Base-by-base conservation (phyloP, 2,329 filamentous ascomycete genomes). In the Pseudogymnoascus sp. region DNA sequence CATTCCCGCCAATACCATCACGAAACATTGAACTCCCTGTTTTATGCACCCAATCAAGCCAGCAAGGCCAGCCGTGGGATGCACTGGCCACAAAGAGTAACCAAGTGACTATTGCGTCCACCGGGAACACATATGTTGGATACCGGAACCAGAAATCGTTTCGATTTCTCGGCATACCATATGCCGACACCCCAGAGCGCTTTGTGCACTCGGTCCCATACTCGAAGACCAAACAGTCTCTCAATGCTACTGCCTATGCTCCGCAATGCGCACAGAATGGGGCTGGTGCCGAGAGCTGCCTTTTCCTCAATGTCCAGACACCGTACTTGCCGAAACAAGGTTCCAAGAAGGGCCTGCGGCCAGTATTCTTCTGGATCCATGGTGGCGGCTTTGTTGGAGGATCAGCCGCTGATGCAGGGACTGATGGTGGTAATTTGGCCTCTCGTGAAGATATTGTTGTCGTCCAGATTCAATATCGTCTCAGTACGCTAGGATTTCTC, bases 101-200 rank as follows among this genome's bases (percentile, higher is more conserved):
- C 43, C 66, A 75, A 41, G 62, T 81, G 15, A 69, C 71, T 8
- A 66, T 81, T 8, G 60, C 71, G 1, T 73, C 77, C 1, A 69
- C 66, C n/a, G 73, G 74, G 3, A 80, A 80, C 61, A 77, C 67
- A 0, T 81, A 75, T 59, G 66, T 77, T 15, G 80, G 81, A 0
- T 81, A 77, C 65, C 75, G 80, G 6, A 81, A 83, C 66, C 75
- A 80, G 64, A 80, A 81, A 66, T 81, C 71, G 6, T 80, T 80
- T 64, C 75, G 76, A 14, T 70, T 69, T 43, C 63, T 67, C 4
- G 68, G 68, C 0, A 70, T 70, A 15, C 67, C 66, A 4, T 70
- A 69, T 60, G 68, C 68, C 2, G 41, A 69, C 37, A 25, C 61
- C 12, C 65, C 67, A 2, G 25, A 65, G 39, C 50, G 68, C 61